These are phyloP conservation scores for Proliferodiscus dingleyae DNA, from an alignment of 2,329 filamentous ascomycete species.

Conservation along the genomic window DNA sequence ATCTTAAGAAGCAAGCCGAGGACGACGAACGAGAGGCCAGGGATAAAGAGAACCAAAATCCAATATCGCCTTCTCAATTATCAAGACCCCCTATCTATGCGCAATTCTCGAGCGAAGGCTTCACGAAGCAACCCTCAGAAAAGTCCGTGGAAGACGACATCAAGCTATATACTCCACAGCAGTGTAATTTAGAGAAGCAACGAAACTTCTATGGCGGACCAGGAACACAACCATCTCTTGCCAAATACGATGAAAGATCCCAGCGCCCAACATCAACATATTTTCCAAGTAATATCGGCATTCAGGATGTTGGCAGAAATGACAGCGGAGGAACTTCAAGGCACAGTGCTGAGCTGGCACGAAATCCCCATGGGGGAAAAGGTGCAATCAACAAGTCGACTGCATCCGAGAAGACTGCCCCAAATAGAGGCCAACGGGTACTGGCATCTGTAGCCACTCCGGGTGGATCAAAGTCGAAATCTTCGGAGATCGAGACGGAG, in stretches of 20 bases:
- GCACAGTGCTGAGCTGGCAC: slow-evolving; percentile 24
- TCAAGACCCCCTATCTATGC: slow-evolving; percentile 67
- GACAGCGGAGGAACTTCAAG: slow-evolving; percentile 25
- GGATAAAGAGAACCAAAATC: slow-evolving; percentile 80
- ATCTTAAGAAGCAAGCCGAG: slow-evolving; percentile 48
- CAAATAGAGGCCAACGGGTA: slow-evolving; percentile 50
- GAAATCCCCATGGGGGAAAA: slow-evolving; percentile 22
- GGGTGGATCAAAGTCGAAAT: slow-evolving; percentile 46
- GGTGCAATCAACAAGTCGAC: slow-evolving; percentile 21
- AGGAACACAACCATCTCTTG: slow-evolving; percentile 24
- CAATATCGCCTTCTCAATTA: slow-evolving; percentile 44
- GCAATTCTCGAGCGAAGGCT: slow-evolving; percentile 54
- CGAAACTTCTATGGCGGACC: slow-evolving; percentile 26
- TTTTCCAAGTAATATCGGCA: slow-evolving; percentile 31
- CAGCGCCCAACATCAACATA: slow-evolving; percentile 29
- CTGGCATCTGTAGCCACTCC: slow-evolving; percentile 61
- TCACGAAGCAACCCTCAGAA: slow-evolving; percentile 34
- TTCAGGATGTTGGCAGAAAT: slow-evolving; percentile 30
- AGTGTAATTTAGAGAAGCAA: slow-evolving; percentile 29
- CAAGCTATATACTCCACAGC: slow-evolving; percentile 29
- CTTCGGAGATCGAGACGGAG: slow-evolving; percentile 27
- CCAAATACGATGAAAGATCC: slow-evolving; percentile 18
- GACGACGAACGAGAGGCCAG: slow-evolving; percentile 50
- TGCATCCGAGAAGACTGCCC: slow-evolving; percentile 29
- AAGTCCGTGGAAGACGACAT: slow-evolving; percentile 34